Evolutionary conservation across 768 basidiomycete species (phyloP), one percentile per base, ranked within the genome.

Genomic region (Coprinopsis sp.): DNA sequence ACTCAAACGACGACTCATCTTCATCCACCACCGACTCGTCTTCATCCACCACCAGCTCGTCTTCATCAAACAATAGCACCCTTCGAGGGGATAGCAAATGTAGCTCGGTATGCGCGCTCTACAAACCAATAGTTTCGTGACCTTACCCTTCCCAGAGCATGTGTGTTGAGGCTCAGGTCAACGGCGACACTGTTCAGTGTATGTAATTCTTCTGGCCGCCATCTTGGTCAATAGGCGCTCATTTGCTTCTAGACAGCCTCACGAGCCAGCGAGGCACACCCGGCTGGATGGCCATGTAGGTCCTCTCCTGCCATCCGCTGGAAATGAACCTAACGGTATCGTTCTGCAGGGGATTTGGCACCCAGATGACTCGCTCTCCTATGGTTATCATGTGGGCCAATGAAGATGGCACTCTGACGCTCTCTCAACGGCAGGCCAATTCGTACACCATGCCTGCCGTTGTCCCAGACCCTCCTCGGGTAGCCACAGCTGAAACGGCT

Each of bases 341-440:
- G 3, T 39, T 37, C 19, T 54, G 8, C 54, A 84, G 82, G 57
- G 82, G 82, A 4, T 84, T 80, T 54, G 82, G 82, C 19, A 52
- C 49, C 7, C 53, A 61, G 47, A 83, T 84, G 82, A 58, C 69
- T 1, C 65, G 72, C 52, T 66, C 73, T 5, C 74, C 79, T 0
- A 86, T 89, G 83, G 80, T 89, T 49, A 81, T 87, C 24, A 76
- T 81, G 70, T 89, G 85, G 86, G 65, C 75, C 6, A 82, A 85
- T 56, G 60, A 64, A 12, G 78, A 84, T 52, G 79, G 80, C 8
- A 60, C 69, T 18, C 67, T 84, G 48, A 84, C 82, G 11, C 61
- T 89, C 19, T 84, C 82, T 6, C 86, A 89, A 57, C 74, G 85
- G 16, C 64, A 61, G 24, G 79, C 85, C 0, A 52, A 71, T 1